These are phyloP conservation scores for Ophiocordyceps unilateralis DNA, from an alignment of 2,329 filamentous ascomycete genomes.

Conservation along the genomic window DNA sequence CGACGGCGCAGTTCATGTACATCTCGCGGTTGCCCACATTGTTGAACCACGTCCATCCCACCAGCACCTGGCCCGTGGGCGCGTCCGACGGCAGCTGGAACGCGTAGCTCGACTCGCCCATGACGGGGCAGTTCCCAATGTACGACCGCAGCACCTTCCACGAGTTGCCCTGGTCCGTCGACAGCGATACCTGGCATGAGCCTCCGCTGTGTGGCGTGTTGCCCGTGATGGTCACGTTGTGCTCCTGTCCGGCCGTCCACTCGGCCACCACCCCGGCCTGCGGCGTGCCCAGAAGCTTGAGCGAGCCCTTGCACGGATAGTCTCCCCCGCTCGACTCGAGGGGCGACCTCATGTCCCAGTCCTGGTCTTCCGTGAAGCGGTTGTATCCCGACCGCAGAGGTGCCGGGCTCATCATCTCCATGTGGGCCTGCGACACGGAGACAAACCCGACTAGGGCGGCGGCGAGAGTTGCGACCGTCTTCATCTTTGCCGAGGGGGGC, in stretches of 20 bases:
- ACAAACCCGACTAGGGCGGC: slow-evolving; percentile 23
- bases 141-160: slow-evolving; percentile 51
- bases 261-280: slow-evolving; percentile 36
- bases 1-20: slow-evolving; percentile 72
- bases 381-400: slow-evolving; percentile 37
- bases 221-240: slow-evolving; percentile 48
- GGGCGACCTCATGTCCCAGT: slow-evolving; percentile 58
- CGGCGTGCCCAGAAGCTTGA: slow-evolving; percentile 27
- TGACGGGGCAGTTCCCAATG: slow-evolving; percentile 34
- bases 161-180: slow-evolving; percentile 51
- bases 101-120: slow-evolving; percentile 31
- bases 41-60: slow-evolving; percentile 70
- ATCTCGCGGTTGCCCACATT: slow-evolving; percentile 62
- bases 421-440: slow-evolving; percentile 32
- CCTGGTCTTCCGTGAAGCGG: slow-evolving; percentile 31
- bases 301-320: slow-evolving; percentile 60
- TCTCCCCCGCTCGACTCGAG: slow-evolving; percentile 41
- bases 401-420: slow-evolving; percentile 35
- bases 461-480: slow-evolving; percentile 18
- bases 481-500: slow-evolving; percentile 13
- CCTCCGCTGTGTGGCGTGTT: slow-evolving; percentile 50
- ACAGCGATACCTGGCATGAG: slow-evolving; percentile 60
- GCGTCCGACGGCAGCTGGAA: slow-evolving; percentile 51
- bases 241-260: slow-evolving; percentile 43
- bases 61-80: slow-evolving; percentile 41